These are phyloP conservation scores for Aspergillus sergii DNA, from an alignment of 2,329 filamentous ascomycete species.

Conservation along the genomic window DNA sequence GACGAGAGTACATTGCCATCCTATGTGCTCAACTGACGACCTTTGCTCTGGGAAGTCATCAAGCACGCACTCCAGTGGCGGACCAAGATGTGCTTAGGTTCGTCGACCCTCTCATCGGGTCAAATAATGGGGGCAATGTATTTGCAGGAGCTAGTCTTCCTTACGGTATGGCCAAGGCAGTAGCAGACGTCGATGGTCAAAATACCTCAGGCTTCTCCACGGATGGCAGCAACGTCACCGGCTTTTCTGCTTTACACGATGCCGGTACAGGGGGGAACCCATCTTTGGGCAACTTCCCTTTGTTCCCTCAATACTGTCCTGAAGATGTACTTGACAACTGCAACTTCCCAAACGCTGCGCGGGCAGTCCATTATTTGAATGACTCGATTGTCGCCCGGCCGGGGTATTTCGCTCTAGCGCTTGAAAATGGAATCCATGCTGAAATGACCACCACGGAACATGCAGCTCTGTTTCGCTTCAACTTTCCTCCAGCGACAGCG, in stretches of 20 bases:
- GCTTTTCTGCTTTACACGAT: conserved; percentile 56
- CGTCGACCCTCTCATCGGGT: conserved; percentile 58
- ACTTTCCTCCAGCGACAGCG: conserved; percentile 51
- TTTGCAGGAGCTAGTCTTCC: conserved; percentile 59
- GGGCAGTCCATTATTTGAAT: conserved; percentile 52
- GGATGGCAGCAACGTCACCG: conserved; percentile 54
- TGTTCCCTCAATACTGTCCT: conserved; percentile 68
- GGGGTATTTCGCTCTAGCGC: conserved; percentile 65
- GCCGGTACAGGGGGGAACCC: conserved; percentile 56
- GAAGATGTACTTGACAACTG: conserved; percentile 65
- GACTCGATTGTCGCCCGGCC: conserved; percentile 61
- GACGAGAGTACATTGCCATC: not conserved
- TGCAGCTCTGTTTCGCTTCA: conserved; percentile 66
- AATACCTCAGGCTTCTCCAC: conserved; percentile 58
- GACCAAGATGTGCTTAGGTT: conserved; percentile 48
- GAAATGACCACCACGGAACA: conserved; percentile 70
- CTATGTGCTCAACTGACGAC: not conserved
- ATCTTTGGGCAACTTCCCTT: conserved; percentile 71
- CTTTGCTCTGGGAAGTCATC: not conserved
- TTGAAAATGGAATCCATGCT: conserved; percentile 59
- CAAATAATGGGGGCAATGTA: conserved; percentile 57
- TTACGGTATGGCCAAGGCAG: conserved; percentile 59
- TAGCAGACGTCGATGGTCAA: conserved; percentile 55
- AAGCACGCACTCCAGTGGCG: not conserved
- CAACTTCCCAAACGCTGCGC: conserved; percentile 58